Evolutionary conservation across 2,329 filamentous ascomycete species (phyloP).

Genomic region (Claviceps quebecensis): DNA sequence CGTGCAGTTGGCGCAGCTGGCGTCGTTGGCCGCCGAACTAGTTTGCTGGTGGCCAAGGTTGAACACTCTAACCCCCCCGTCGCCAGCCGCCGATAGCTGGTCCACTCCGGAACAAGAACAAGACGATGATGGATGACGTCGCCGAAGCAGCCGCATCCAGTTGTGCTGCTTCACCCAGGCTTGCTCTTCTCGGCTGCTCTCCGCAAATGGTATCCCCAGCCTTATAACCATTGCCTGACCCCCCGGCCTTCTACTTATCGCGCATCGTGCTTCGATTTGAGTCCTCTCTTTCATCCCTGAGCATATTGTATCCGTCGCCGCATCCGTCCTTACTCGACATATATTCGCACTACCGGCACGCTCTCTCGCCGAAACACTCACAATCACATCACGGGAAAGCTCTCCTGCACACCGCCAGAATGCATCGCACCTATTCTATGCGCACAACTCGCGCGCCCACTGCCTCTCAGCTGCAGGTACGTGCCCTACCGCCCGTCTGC

Average conservation of each 20-base stretch:
- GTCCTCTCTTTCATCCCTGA: not conserved
- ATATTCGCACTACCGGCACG: not conserved
- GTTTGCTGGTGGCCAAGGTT: too few species aligned
- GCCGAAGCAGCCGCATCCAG: constrained; percentile 1
- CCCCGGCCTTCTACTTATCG: not conserved
- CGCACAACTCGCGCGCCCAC: constrained; percentile 93
- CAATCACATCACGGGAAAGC: constrained; percentile 6
- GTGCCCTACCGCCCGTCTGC: not conserved
- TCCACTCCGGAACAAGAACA: not conserved
- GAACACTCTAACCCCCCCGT: too few species aligned
- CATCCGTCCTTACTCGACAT: not conserved
- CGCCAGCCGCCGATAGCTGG: too few species aligned
- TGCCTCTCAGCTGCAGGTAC: constrained; percentile 57
- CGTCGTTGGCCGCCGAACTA: too few species aligned
- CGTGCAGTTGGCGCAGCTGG: too few species aligned
- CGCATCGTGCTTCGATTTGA: not conserved
- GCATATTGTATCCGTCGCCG: not conserved
- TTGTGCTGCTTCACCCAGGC: too few species aligned
- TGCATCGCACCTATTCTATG: constrained; percentile 99
- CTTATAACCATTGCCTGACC: constrained; percentile 8
- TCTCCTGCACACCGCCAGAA: constrained; percentile 27
- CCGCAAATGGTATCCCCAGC: constrained; percentile 1
- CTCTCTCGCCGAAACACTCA: not conserved
- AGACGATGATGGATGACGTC: constrained; percentile 9
- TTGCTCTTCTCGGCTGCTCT: not conserved